Percentiles rank a stretch among this genome's conserved stretches.
phyloP scores from a whole-genome alignment of 108 stramenopile genomes.

The Cyclotella baltica region DNA sequence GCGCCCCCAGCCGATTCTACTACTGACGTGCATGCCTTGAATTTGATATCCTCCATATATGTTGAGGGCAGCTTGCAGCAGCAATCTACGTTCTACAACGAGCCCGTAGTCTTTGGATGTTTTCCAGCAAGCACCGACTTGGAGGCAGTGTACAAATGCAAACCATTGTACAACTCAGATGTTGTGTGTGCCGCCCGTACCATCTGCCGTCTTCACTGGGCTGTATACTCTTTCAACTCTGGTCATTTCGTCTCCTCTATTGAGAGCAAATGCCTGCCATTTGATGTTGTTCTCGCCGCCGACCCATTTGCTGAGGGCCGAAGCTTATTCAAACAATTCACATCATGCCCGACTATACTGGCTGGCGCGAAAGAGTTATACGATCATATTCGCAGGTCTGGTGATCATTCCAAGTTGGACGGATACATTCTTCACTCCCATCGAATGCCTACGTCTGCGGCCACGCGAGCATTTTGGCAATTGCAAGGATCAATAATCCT shows the following conservation, averaged over 20 bases:
- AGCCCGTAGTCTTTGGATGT: not conserved
- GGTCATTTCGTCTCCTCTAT: conserved; percentile 21
- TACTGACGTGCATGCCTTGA: not conserved
- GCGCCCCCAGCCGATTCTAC: not conserved
- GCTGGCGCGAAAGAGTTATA: not conserved
- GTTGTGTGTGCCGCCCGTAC: not conserved
- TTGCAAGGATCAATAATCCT: not conserved
- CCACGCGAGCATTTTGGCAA: not conserved
- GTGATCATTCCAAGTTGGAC: not conserved
- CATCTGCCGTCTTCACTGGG: not conserved
- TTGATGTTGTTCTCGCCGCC: not conserved
- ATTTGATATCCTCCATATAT: not conserved
- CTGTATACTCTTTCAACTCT: conserved; percentile 12
- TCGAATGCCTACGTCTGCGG: not conserved
- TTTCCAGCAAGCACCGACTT: not conserved
- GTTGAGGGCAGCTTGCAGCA: not conserved
- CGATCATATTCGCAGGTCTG: not conserved
- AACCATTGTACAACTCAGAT: not conserved
- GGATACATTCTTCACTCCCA: conserved; percentile 15
- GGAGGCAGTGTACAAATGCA: no score
- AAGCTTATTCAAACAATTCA: conserved; percentile 4
- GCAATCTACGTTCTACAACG: not conserved
- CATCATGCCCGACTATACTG: not conserved
- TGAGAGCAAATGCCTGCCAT: not conserved
- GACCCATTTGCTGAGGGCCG: not conserved